Evolutionary conservation across 1,284 basidiomycete species (phyloP).

Genomic region (Irpex lacteus): DNA sequence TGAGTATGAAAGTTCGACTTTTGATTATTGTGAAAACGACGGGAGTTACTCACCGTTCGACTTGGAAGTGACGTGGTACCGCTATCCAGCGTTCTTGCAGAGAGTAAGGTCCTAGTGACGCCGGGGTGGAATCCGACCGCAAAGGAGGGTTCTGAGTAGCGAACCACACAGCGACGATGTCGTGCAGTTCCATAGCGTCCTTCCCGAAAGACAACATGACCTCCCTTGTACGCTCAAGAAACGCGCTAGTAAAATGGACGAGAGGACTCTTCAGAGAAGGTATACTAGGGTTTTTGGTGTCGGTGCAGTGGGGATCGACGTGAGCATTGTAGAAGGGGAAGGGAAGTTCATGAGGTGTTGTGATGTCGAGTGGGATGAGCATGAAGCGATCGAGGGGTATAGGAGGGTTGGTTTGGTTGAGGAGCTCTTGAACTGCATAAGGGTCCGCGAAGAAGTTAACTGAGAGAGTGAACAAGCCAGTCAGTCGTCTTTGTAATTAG

Average conservation of each 20-base stretch:
- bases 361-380: conserved; percentile 80
- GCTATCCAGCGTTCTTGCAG: conserved; percentile 49
- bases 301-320: conserved; percentile 56
- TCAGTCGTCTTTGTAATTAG: too few species aligned
- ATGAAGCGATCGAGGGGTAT: conserved; percentile 66
- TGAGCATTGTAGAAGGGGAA: conserved; percentile 58
- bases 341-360: conserved; percentile 73
- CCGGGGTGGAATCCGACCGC: conserved; percentile 6
- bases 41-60: conserved; percentile 54
- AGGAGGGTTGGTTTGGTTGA: conserved; percentile 42
- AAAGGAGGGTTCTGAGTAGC: conserved; percentile 64
- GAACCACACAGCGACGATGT: conserved; percentile 81
- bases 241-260: conserved; percentile 74
- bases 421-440: conserved; percentile 71
- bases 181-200: conserved; percentile 85
- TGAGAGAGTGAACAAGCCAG: conserved; percentile 28
- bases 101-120: background rate
- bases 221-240: conserved; percentile 73
- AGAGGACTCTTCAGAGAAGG: conserved; percentile 50
- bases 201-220: conserved; percentile 71
- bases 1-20: too few species aligned
- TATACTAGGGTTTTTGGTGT: conserved; percentile 43
- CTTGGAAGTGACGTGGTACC: conserved; percentile 53
- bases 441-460: conserved; percentile 96
- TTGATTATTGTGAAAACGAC: too few species aligned